Percentiles rank a stretch among this genome's conserved stretches.
These are phyloP conservation scores for Verbascum thapsus DNA, from an alignment of 257 asterid species.

Conservation along the genomic window DNA sequence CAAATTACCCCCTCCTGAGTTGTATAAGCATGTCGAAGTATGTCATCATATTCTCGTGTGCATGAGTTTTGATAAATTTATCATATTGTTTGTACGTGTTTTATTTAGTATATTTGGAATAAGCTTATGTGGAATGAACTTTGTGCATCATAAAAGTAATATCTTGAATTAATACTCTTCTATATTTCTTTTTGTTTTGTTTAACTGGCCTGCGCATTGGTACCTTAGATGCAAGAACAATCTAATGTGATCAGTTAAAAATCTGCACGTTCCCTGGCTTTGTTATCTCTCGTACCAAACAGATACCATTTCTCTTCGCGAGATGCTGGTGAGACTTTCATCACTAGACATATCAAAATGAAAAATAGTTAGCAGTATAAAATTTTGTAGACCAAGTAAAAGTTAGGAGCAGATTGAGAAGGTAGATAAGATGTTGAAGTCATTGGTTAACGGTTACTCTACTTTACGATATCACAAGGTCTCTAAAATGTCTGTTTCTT, in stretches of 20 bases:
- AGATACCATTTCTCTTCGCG: slow-evolving; percentile 3
- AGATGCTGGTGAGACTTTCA: slow-evolving; percentile 21
- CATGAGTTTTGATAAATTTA: not conserved
- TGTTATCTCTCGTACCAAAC: slow-evolving; percentile 6
- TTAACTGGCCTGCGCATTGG: slow-evolving; percentile 4
- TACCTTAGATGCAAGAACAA: not conserved
- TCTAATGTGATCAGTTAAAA: not conserved
- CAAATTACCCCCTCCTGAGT: slow-evolving; percentile 88
- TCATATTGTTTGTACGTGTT: slow-evolving; percentile 16
- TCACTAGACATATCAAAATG: slow-evolving; percentile 3
- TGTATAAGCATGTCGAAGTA: slow-evolving; percentile 89
- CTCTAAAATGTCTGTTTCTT: not conserved
- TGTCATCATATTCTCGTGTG: slow-evolving; percentile 34
- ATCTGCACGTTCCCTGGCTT: slow-evolving; percentile 5
- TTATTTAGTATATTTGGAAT: slow-evolving; percentile 11
- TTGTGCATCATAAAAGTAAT: not conserved
- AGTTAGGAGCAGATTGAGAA: slow-evolving; percentile 7
- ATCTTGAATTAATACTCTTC: not conserved
- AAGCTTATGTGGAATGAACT: slow-evolving; percentile 12
- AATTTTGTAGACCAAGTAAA: not conserved
- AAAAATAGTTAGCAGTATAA: slow-evolving; percentile 15
- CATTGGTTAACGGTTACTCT: slow-evolving; percentile 12
- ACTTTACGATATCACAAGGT: not conserved
- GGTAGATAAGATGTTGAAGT: slow-evolving; percentile 13
- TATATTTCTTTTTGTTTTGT: not conserved